Evolutionary conservation across 2,329 filamentous ascomycete genomes (phyloP), one percentile per base, ranked within the genome.

Genomic region (Xylaria sp.): DNA sequence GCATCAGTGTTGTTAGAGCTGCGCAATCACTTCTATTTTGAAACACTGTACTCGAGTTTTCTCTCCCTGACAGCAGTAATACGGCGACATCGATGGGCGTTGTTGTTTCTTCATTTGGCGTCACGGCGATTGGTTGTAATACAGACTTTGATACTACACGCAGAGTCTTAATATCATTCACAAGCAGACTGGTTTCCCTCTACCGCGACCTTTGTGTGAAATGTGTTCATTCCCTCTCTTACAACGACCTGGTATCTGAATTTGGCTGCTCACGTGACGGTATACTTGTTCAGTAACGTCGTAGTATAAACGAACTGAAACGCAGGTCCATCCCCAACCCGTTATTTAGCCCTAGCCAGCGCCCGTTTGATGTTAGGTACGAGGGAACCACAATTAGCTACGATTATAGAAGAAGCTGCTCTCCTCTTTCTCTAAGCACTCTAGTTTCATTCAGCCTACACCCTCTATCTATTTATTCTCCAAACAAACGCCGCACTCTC

Each of bases 401-500:
- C 50, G 18, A 7, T 18, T 3, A 46, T 41, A 2, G 3, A 60
- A 50, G 15, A 63, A 48, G 13, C n/a, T 25, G 28, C 4, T 13
- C n/a, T n/a, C 23, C 18, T 46, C 44, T 5, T 3, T 25, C 44
- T 5, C 23, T 25, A 18, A 18, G 3, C 6, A 2, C 18, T 5
- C 32, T 7, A 10, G 28, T 9, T 13, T n/a, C 25, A n/a, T 13
- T n/a, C 25, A n/a, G 3, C 12, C 2, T 12, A 12, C 25, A 4
- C 4, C 28, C 54, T 73, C 80, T 73, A 25, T 25, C 23, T 25
- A 6, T 28, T 80, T 88, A 94, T 84, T 94, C 89, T 75, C 89
- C 89, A 83, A 91, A 91, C 66, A 89, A 73, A 68, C 87, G 84
- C 70, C 87, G 84, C 55, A 99, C 96, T 74, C 96, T 88, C 83